A percentile compares a stretch with the other conserved stretches of the same genome.
phyloP scores from a whole-genome alignment of 768 basidiomycete genomes.

The Butyriboletus loyo region DNA sequence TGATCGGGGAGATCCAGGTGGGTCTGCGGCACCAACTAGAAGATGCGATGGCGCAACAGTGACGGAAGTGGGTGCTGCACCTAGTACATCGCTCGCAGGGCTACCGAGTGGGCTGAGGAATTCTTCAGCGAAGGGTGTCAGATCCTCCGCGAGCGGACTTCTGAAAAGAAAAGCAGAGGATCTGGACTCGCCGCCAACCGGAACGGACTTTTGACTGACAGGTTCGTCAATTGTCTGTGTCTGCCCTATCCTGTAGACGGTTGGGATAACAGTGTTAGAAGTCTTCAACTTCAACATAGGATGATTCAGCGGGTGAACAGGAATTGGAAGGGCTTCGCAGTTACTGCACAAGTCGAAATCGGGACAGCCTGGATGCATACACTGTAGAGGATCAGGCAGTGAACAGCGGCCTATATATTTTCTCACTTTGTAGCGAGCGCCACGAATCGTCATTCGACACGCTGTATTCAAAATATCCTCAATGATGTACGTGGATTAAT shows the following conservation, averaged over 20 bases:
- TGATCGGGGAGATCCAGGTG: conserved; percentile 7
- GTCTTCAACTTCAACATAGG: conserved; percentile 72
- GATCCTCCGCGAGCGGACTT: conserved; percentile 2
- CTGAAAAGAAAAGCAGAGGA: background rate
- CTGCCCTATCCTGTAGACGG: conserved; percentile 33
- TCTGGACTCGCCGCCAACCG: background rate
- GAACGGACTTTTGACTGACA: background rate
- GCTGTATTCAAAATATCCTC: conserved; percentile 13
- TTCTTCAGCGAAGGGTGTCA: conserved; percentile 12
- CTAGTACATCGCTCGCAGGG: conserved; percentile 7
- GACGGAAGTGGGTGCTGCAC: background rate
- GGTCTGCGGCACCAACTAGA: conserved; percentile 7
- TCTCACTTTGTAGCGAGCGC: conserved; percentile 70
- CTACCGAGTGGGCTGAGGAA: conserved; percentile 25
- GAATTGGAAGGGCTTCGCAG: conserved; percentile 80
- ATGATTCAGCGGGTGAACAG: conserved; percentile 69
- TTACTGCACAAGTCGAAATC: conserved; percentile 79
- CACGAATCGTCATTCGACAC: conserved; percentile 54
- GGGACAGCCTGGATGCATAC: conserved; percentile 72
- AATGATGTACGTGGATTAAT: background rate
- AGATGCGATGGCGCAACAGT: conserved; percentile 2
- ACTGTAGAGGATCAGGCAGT: conserved; percentile 41
- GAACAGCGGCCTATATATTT: background rate
- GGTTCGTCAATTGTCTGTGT: conserved; percentile 1
- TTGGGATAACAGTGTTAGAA: conserved; percentile 46